Evolutionary conservation across 192 early-diverging fungal genomes (phyloP), one percentile per base, ranked within the genome.

Genomic region (Coemansia reversa): DNA sequence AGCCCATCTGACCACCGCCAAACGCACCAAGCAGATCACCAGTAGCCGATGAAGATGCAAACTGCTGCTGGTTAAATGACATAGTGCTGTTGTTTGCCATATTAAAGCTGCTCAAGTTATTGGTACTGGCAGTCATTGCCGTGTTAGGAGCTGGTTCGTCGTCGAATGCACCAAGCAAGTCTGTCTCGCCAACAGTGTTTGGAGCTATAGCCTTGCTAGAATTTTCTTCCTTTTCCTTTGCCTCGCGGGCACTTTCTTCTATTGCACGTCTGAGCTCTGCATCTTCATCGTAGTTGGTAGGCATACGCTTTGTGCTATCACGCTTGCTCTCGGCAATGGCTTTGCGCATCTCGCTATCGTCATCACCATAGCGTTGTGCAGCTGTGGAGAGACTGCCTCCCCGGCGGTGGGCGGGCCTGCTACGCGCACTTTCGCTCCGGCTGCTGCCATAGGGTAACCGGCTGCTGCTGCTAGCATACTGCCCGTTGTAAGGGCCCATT

Each of bases 261-360:
- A 98, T 76, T 8, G 96, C 96, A 47, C 79, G 80, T 30, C 84
- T 87, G 11, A 96, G 75, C 51, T 95, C 93, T 0, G 74, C 72
- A 24, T 89, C 86, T 53, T 92, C 89, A 7, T 85, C 81, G 20
- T 82, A 82, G 39, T 65, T 59, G 7, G 49, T 63, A 5, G 79
- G 79, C 50, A 82, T 61, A 12, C 57, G 53, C 86, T 55, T 85
- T 12, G 72, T 33, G 0, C 92, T 90, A 51, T 84, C 79, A 28
- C 86, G 83, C 69, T 85, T 88, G 69, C 91, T 93, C 57, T 91
- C 91, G 60, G 94, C 95, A 30, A 95, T 79, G 1, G 96, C 96
- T 55, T 75, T 79, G 32, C 87, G 86, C 42, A 94, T 75, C 28
- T 96, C 93, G 22, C 74, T 68, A 48, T 96, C 95, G 23, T 96